These are phyloP conservation scores for Sphaerostilbella broomeana DNA, from an alignment of 2,329 filamentous ascomycete species.

Conservation along the genomic window DNA sequence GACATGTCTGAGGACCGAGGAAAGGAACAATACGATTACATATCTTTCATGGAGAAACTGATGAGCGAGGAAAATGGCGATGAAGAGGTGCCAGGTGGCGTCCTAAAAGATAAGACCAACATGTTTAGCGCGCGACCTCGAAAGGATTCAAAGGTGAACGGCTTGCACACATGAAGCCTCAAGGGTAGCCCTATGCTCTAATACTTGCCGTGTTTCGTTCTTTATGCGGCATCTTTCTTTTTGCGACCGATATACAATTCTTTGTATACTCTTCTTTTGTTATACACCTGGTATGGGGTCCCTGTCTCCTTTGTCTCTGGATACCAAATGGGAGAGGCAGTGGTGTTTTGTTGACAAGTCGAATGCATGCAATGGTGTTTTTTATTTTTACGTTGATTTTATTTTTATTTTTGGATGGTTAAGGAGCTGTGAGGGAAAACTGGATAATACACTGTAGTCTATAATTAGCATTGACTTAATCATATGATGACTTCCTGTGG, in stretches of 20 bases:
- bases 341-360: slow-evolving; percentile 8
- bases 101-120: slow-evolving; percentile 31
- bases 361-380: slow-evolving; percentile 8
- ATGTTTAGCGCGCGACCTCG: slow-evolving; percentile 27
- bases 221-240: neutral
- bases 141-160: slow-evolving; percentile 30
- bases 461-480: slow-evolving; percentile 9
- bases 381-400: no score
- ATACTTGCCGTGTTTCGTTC: neutral
- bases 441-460: slow-evolving; percentile 8
- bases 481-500: slow-evolving; percentile 3
- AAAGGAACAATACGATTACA: slow-evolving; percentile 88
- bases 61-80: slow-evolving; percentile 41
- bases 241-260: slow-evolving; percentile 4
- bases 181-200: no score
- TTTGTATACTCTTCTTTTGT: slow-evolving; percentile 9
- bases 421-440: slow-evolving; percentile 7
- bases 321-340: slow-evolving; percentile 12
- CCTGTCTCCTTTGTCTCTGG: slow-evolving; percentile 12
- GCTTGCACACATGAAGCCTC: slow-evolving; percentile 15
- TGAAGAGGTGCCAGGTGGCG: slow-evolving; percentile 22
- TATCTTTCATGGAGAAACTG: slow-evolving; percentile 91
- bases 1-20: slow-evolving; percentile 82
- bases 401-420: slow-evolving; percentile 9
- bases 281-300: slow-evolving; percentile 6